Conservation (phyloP, 2,329 filamentous ascomycete genomes). For the Macrophomina tecta region DNA sequence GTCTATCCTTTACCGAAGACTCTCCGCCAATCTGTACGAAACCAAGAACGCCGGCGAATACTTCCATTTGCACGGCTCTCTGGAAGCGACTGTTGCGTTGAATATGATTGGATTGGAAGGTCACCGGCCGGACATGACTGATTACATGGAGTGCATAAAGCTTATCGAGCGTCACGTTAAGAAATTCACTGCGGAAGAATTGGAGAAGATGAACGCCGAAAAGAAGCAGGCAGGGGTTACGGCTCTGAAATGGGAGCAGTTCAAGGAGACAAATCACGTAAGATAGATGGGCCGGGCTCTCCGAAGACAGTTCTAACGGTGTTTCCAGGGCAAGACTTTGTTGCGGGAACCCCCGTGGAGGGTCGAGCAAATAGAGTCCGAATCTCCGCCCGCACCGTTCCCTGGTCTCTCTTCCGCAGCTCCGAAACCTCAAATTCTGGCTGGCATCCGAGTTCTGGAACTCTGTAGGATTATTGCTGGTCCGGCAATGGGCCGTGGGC, state of each 20-base stretch:
- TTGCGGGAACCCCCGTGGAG: slow-evolving; percentile 52
- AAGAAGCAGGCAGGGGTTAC: slow-evolving; percentile 52
- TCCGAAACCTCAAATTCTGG: slow-evolving; percentile 50
- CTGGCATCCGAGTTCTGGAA: slow-evolving; percentile 74
- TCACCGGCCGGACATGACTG: slow-evolving; percentile 64
- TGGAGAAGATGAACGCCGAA: slow-evolving; percentile 50
- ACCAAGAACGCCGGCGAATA: slow-evolving; percentile 70
- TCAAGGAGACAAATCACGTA: slow-evolving; percentile 47
- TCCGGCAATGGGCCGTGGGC: slow-evolving; percentile 71
- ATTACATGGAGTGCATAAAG: slow-evolving; percentile 49
- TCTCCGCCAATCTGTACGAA: slow-evolving; percentile 75
- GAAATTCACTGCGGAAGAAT: slow-evolving; percentile 45
- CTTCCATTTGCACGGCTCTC: slow-evolving; percentile 77
- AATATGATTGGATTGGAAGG: slow-evolving; percentile 72
- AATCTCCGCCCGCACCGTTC: slow-evolving; percentile 58
- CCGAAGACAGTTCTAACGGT: slow-evolving; percentile 28
- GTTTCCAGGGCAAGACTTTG: slow-evolving; percentile 46
- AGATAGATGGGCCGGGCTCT: slow-evolving; percentile 25
- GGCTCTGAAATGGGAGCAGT: slow-evolving; percentile 50
- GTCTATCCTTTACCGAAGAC: slow-evolving; percentile 71
- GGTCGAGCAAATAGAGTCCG: slow-evolving; percentile 58
- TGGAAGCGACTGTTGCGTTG: slow-evolving; percentile 72
- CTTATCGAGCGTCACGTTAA: slow-evolving; percentile 51
- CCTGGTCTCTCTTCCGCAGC: slow-evolving; percentile 45
- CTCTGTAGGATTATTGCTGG: slow-evolving; percentile 78